phyloP scores from a whole-genome alignment of 2,329 filamentous ascomycete genomes.

The Colletotrichum sp. region DNA sequence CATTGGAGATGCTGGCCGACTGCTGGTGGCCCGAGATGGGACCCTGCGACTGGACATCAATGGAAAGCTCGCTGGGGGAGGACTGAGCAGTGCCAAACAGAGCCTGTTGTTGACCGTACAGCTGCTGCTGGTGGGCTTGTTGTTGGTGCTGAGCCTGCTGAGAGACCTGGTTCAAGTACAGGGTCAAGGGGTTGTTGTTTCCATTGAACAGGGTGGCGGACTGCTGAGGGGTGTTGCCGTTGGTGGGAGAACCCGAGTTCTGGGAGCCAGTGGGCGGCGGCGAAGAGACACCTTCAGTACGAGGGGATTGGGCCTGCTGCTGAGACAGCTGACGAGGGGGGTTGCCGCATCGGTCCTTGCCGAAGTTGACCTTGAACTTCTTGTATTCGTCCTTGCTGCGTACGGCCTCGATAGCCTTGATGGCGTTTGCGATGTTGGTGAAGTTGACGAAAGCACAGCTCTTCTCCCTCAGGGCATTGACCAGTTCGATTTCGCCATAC shows the following conservation, averaged over 20 bases:
- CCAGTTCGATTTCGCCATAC: constrained; percentile 96
- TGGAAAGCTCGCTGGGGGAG: constrained; percentile 58
- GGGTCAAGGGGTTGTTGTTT: constrained; percentile 86
- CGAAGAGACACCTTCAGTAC: constrained; percentile 63
- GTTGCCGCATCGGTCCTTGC: constrained; percentile 97
- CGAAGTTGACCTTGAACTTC: constrained; percentile 99
- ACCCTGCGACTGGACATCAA: constrained; percentile 67
- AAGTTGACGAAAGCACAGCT: constrained; percentile 99
- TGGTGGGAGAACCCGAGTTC: constrained; percentile 54
- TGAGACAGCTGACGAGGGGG: constrained; percentile 84
- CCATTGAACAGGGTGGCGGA: constrained; percentile 72
- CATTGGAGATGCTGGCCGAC: constrained; percentile 70
- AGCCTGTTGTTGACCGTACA: constrained; percentile 78
- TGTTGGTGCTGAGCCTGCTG: constrained; percentile 77
- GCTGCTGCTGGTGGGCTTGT: constrained; percentile 73
- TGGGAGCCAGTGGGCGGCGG: constrained; percentile 66
- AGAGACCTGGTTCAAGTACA: constrained; percentile 88
- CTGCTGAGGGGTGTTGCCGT: constrained; percentile 56
- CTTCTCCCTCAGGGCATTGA: constrained; percentile 97
- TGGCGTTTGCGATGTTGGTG: constrained; percentile 99
- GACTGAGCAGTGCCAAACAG: constrained; percentile 77
- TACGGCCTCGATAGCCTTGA: constrained; percentile 98
- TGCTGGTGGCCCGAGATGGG: constrained; percentile 67
- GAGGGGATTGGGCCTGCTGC: constrained; percentile 69
- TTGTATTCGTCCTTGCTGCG: constrained; percentile 95